Evolutionary conservation across 805 yeast genomes (phyloP).

Genomic region (Metschnikowia koreensis): DNA sequence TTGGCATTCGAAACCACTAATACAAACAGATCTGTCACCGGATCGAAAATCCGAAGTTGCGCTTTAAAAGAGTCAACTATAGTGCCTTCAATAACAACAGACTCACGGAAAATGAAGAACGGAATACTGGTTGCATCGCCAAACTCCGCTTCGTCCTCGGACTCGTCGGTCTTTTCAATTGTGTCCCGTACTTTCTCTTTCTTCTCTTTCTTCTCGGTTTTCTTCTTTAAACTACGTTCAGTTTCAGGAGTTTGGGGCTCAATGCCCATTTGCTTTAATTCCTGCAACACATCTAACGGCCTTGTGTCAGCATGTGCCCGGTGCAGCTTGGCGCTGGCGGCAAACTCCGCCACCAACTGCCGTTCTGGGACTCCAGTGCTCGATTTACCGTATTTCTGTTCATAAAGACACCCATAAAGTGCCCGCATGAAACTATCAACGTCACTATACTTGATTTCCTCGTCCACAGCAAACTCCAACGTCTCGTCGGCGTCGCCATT

Average conservation of each 20-base stretch:
- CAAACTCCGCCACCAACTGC: constrained; percentile 17
- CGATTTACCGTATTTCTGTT: constrained; percentile 62
- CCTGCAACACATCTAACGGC: constrained; percentile 4
- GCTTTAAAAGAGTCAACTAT: constrained; percentile 24
- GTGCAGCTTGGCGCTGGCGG: not conserved
- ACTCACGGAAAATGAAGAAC: constrained; percentile 10
- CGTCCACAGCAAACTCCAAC: constrained; percentile 76
- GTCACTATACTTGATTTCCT: constrained; percentile 51
- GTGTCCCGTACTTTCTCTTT: not conserved
- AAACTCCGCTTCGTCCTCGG: constrained; percentile 17
- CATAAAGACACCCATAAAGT: constrained; percentile 69
- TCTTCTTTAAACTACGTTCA: too few relatives aligned
- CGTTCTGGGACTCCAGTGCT: constrained; percentile 42
- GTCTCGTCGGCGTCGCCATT: constrained; percentile 85
- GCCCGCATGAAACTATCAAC: constrained; percentile 62
- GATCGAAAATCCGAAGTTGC: constrained; percentile 59
- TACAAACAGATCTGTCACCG: constrained; percentile 47
- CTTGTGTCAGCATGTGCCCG: not conserved
- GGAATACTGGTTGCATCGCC: constrained; percentile 19
- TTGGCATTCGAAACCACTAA: constrained; percentile 34
- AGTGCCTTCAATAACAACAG: constrained; percentile 16
- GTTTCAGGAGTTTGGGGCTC: not conserved
- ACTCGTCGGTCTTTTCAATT: not conserved
- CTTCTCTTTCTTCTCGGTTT: constrained; percentile 4
- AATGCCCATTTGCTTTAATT: constrained; percentile 20